phyloP scores from a whole-genome alignment of 495 filamentous ascomycete species.

The Xylaria sp. region DNA sequence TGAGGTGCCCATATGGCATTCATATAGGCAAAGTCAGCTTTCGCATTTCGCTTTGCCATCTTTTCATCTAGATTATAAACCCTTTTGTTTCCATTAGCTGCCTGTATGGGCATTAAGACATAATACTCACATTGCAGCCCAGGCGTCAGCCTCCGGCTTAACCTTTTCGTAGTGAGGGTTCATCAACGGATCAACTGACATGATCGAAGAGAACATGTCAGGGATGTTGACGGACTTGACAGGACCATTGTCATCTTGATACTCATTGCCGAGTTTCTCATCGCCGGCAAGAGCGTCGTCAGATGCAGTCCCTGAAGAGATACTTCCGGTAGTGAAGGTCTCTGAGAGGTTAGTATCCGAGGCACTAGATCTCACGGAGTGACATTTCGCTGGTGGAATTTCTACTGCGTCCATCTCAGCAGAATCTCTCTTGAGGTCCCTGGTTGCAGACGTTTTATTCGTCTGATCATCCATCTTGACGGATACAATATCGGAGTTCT shows the following conservation, averaged over 20 bases:
- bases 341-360: conserved; percentile 2
- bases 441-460: neutral
- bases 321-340: conserved; percentile 1
- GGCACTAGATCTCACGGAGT: neutral
- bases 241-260: neutral
- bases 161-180: conserved; percentile 16
- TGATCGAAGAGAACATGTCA: conserved; percentile 24
- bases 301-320: neutral
- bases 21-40: conserved; percentile 5
- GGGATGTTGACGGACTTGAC: conserved; percentile 8
- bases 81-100: neutral
- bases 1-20: conserved; percentile 10
- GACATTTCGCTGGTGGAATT: neutral
- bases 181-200: conserved; percentile 1
- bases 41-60: neutral
- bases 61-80: conserved; percentile 12
- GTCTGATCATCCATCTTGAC: neutral
- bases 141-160: conserved; percentile 9
- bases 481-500: neutral
- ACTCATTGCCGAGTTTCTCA: neutral
- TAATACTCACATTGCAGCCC: conserved; percentile 5
- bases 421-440: neutral
- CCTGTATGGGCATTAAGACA: neutral
- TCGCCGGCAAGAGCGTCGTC: conserved; percentile 1
- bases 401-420: conserved; percentile 2